These are phyloP conservation scores for Raphanus sativus DNA, from an alignment of 345 rosid species.

Conservation along the genomic window DNA sequence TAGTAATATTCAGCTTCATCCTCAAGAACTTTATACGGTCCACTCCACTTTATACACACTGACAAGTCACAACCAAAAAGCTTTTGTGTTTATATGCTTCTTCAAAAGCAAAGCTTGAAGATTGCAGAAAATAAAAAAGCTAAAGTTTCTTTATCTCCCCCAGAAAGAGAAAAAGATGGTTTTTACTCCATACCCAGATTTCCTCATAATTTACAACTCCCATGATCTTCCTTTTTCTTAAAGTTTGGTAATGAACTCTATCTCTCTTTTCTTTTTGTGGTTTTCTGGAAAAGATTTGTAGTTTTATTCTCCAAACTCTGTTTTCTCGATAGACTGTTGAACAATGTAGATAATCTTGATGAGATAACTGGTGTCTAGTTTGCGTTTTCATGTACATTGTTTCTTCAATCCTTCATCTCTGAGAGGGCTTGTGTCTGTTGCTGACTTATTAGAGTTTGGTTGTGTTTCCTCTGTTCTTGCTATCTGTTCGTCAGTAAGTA, in stretches of 20 bases:
- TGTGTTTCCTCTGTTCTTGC: slow-evolving; percentile 7
- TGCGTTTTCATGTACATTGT: neutral
- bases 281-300: neutral
- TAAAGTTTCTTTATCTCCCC: too few species aligned
- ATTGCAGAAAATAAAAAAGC: neutral
- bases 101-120: neutral
- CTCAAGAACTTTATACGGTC: too few species aligned
- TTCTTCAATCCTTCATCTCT: too few species aligned
- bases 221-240: neutral
- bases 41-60: too few species aligned
- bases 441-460: too few species aligned
- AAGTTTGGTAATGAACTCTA: neutral
- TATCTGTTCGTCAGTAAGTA: neutral
- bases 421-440: too few species aligned
- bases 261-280: neutral
- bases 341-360: neutral
- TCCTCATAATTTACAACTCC: slow-evolving; percentile 11
- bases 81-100: neutral
- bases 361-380: neutral
- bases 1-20: too few species aligned
- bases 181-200: slow-evolving; percentile 17
- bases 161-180: neutral
- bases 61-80: too few species aligned
- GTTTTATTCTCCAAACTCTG: neutral
- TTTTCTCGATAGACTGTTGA: neutral